Conservation (phyloP, 495 filamentous ascomycete species). For the Daldinia caldariorum region DNA sequence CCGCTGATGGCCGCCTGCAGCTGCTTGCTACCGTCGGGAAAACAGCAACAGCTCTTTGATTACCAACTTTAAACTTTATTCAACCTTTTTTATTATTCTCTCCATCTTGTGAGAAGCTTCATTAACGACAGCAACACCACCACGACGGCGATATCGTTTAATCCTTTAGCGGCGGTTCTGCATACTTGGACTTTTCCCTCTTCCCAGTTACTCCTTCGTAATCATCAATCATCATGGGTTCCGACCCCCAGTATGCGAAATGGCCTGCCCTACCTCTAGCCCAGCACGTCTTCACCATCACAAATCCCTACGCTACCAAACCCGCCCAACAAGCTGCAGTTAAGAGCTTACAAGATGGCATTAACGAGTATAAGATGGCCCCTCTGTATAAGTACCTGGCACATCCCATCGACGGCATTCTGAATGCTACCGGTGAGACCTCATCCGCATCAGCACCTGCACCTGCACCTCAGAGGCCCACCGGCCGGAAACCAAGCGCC, state of each 20-base stretch:
- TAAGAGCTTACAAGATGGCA: constrained; percentile 90
- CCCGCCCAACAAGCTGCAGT: constrained; percentile 75
- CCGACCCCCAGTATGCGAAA: constrained; percentile 95
- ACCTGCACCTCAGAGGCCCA: constrained; percentile 58
- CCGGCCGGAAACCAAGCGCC: constrained; percentile 66
- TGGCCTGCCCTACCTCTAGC: constrained; percentile 91
- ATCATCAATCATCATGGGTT: constrained; percentile 74
- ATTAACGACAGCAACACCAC: constrained; percentile 21
- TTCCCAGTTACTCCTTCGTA: background rate
- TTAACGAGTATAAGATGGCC: constrained; percentile 93
- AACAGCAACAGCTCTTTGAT: constrained; percentile 8
- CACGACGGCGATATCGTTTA: constrained; percentile 5
- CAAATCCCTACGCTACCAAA: constrained; percentile 80
- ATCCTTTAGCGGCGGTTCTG: constrained; percentile 4
- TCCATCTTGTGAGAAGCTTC: constrained; percentile 17
- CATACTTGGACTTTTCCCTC: background rate
- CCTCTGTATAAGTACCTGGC: constrained; percentile 95
- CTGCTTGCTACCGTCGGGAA: constrained; percentile 32
- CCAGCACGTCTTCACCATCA: constrained; percentile 97
- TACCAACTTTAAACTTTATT: constrained; percentile 5
- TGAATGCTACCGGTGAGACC: constrained; percentile 81
- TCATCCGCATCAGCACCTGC: constrained; percentile 63
- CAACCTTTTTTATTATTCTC: background rate
- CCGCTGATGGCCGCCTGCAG: constrained; percentile 44
- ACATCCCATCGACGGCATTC: constrained; percentile 89